Base-by-base conservation (phyloP, 495 filamentous ascomycete genomes). In the Penicillium canariense region DNA sequence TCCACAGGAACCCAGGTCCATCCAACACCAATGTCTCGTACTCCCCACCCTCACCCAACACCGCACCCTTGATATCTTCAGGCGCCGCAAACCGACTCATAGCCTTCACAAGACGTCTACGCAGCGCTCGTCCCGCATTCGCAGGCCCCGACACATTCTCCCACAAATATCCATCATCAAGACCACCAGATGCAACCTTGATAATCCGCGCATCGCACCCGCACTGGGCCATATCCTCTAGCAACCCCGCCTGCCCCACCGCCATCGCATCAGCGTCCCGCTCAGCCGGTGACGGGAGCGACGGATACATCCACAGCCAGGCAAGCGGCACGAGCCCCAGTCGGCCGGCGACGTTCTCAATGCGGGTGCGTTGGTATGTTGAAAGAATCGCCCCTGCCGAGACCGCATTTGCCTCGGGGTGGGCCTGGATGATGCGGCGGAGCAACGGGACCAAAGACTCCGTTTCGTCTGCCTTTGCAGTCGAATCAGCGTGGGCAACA, bases 41-140 rank as follows among this genome's bases (percentile, higher is more conserved):
- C 77, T 98, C 94, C 4, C 95, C 94, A 3, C 94, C 94, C 64
- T 97, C 94, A 0, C 95, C 94, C 18, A 97, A 68, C 17, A 93
- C 81, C 10, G 89, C 87, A 0, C 89, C 89, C 15, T 61, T 38
- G 7, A 77, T 46, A 61, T 82, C 76, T 26, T 75, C 74, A 7
- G 81, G 81, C 26, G 54, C 75, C 10, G 66, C 77, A 79, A 93
- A 97, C 50, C 86, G 78, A 48, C 71, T 72, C 79, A 94, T 85
- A 4, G 80, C 80, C 55, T 75, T 81, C 31, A 75, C 74, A 26
- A 96, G 61, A 46, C 77, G 75, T 40, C 65, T 70, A 56, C 85
- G 74, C 7, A 81, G 72, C 25, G 44, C 59, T 1, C 68, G 55
- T 58, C 79, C 82, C 4, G 15, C n/a, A 25, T 34, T 45, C 38